phyloP scores from a whole-genome alignment of 139 green algal species.

The Yamagishiella unicocca region DNA sequence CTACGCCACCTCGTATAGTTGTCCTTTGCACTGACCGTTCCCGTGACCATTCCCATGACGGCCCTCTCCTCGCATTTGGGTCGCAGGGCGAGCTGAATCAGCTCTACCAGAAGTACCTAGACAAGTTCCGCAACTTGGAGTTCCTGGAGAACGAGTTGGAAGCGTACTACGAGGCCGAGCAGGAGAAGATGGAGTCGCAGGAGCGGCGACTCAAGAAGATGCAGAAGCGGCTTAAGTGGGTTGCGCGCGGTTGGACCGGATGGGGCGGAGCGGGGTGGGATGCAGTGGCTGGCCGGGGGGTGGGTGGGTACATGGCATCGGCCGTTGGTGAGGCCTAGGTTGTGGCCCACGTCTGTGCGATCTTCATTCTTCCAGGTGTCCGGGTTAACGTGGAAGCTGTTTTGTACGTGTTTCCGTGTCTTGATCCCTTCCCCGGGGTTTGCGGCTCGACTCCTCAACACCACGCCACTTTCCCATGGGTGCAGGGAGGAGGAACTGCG shows the following conservation, averaged over 20 bases:
- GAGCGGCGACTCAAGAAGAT: conserved; percentile 82
- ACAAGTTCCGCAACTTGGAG: conserved; percentile 83
- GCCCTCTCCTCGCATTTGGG: background rate
- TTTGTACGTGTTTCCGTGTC: too few species aligned
- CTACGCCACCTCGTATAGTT: too few species aligned
- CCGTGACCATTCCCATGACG: too few species aligned
- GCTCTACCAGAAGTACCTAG: conserved; percentile 72
- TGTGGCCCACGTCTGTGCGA: too few species aligned
- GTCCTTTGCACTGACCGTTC: too few species aligned
- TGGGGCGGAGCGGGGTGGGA: background rate
- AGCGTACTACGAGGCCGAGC: conserved; percentile 68
- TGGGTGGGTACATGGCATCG: too few species aligned
- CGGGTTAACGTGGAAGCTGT: too few species aligned
- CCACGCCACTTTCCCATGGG: background rate
- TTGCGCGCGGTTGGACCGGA: background rate
- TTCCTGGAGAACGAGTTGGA: conserved; percentile 82
- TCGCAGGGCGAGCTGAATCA: conserved; percentile 75
- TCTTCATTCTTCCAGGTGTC: too few species aligned
- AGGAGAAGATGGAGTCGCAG: conserved; percentile 76
- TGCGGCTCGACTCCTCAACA: background rate
- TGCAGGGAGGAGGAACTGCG: conserved; percentile 81
- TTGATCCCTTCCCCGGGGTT: too few species aligned
- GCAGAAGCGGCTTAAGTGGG: conserved; percentile 80
- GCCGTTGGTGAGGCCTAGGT: too few species aligned
- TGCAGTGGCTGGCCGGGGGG: too few species aligned